phyloP scores from a whole-genome alignment of 1,284 basidiomycete genomes.

The Ceratorhiza oryzae-sativae region DNA sequence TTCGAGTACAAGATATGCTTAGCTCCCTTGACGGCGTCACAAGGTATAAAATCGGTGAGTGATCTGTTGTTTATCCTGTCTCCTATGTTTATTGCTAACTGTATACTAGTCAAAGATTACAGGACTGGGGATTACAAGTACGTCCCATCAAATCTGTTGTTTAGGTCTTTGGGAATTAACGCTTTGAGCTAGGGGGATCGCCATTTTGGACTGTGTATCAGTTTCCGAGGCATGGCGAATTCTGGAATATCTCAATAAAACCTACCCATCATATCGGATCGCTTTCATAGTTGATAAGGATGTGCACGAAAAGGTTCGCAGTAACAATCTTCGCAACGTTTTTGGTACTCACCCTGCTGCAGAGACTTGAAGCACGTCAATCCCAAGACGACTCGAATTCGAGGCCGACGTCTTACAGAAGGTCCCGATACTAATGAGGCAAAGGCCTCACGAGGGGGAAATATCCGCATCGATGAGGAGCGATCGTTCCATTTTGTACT shows the following conservation, averaged over 20 bases:
- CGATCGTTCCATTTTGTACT: no score
- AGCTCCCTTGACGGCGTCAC: not conserved
- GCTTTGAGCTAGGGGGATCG: not conserved
- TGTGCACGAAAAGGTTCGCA: not conserved
- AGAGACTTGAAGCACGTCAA: not conserved
- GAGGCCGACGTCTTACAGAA: not conserved
- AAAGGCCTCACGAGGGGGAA: no score
- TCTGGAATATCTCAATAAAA: slow-evolving; percentile 14
- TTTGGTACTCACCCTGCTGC: not conserved
- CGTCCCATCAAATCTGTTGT: not conserved
- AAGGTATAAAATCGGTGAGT: slow-evolving; percentile 7
- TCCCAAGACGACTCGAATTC: not conserved
- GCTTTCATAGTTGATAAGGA: not conserved
- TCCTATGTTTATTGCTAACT: not conserved
- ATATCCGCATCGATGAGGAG: no score
- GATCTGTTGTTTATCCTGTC: no score
- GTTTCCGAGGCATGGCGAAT: slow-evolving; percentile 1
- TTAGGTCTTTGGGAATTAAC: not conserved
- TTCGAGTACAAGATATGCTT: not conserved
- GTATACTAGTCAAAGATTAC: not conserved
- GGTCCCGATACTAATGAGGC: not conserved
- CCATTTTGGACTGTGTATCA: slow-evolving; percentile 4
- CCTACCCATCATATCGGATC: slow-evolving; percentile 2
- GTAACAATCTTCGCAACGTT: not conserved
- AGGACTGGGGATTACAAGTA: slow-evolving; percentile 9